Evolutionary conservation across 202 grass and related monocot species (phyloP), one percentile per base, ranked within the genome.

Genomic region (Miscanthus sacchariflorus): DNA sequence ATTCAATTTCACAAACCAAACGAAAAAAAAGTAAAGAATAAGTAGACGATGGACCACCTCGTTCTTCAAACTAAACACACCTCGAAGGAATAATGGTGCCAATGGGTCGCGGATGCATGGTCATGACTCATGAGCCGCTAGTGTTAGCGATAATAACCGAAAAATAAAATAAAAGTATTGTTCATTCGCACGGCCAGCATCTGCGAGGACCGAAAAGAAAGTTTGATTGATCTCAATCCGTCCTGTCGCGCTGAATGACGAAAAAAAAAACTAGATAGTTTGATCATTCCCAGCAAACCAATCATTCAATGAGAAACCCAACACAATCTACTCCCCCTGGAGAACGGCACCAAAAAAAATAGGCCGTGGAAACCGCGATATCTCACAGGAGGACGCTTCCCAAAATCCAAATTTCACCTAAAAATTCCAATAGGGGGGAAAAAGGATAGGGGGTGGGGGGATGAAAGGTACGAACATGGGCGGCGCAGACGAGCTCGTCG

Each of bases 401-500:
- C 88, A 72, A 84, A 77, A 88, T 88, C 85, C 38, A 72, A 81
- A 66, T 27, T 27, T 11, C 33, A 7, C 12, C 48, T 17, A 50
- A 2, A 77, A 50, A 77, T n/a, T 43, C 2, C 13, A 33, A 36
- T 15, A 21, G 8, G 2, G 61, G 11, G 2, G 14, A 14, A 14
- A 5, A 28, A 10, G 9, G 15, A 50, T 3, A 11, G 12, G 12
- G 30, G 3, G 1, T 11, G 5, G 25, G 25, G 24, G 63, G 21
- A 48, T 52, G 75, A 7, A 5, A 84, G 39, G n/a, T 0, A 64
- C 63, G 33, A 35, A 94, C 95, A 88, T 94, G 76, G 30, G 83
- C 78, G 44, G 92, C 95, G 72, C 77, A 79, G 76, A 89, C 81
- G 45, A 97, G 92, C 73, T 94, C 95, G 88, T 94, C 95, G 80